phyloP scores from a whole-genome alignment of 2,329 filamentous ascomycete genomes.

The Epichloe aotearoae region DNA sequence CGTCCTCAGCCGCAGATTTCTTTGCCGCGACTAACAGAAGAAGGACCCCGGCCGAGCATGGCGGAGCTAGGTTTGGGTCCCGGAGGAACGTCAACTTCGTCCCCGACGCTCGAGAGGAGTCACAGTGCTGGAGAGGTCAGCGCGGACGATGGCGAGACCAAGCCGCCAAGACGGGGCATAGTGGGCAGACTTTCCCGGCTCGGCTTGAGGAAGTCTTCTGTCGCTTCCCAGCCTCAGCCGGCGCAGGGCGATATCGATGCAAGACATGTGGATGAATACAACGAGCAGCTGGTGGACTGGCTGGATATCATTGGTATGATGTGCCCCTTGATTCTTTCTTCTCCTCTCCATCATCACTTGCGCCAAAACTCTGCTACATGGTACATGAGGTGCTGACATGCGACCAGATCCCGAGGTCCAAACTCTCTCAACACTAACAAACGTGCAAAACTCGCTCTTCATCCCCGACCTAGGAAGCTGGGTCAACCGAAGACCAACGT shows the following conservation, averaged over 20 bases:
- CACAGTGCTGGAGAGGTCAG: neutral
- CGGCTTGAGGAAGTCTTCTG: neutral
- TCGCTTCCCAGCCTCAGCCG: neutral
- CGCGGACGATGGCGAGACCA: neutral
- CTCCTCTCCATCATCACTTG: neutral
- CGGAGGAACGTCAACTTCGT: constrained; percentile 8
- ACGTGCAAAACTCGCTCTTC: constrained; percentile 83
- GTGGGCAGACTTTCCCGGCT: constrained; percentile 5
- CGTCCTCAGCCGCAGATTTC: constrained; percentile 19
- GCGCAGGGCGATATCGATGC: constrained; percentile 5
- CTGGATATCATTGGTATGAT: constrained; percentile 26
- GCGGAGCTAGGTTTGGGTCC: constrained; percentile 18
- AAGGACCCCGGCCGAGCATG: constrained; percentile 22
- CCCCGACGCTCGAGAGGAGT: constrained; percentile 7
- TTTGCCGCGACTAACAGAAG: constrained; percentile 27
- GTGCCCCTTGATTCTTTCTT: no score
- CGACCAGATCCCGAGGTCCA: constrained; percentile 65
- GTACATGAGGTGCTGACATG: neutral
- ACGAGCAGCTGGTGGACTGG: constrained; percentile 26
- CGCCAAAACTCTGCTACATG: no score
- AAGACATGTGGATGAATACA: constrained; percentile 20
- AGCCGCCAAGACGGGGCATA: neutral
- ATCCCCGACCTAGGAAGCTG: constrained; percentile 65
- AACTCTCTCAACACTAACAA: constrained; percentile 71
- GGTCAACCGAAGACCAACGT: constrained; percentile 67